Base-by-base conservation (phyloP, 805 yeast species). In the Cyberlindnera xishuangbannaensis region DNA sequence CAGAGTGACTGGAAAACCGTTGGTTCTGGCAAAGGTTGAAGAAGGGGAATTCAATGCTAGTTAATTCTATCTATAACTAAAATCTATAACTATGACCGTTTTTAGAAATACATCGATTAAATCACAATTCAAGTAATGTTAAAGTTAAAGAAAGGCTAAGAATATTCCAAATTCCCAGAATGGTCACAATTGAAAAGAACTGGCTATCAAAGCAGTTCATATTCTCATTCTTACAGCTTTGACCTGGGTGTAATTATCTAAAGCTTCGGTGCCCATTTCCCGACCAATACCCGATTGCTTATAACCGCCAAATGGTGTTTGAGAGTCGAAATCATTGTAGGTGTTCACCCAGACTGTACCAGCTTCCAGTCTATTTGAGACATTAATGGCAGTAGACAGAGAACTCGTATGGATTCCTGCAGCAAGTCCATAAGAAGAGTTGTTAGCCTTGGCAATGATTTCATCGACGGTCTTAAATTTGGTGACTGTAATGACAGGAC, bases 281-380 rank as follows among this genome's bases (percentile, higher is more conserved):
- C 94, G 74, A 53, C 96, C 96, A 39, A 80, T 64, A 59, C 97
- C 97, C 41, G 90, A 78, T 67, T 76, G 73, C 59, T 84, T 83
- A 67, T 67, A 83, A 31, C 97, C 97, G 48, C 96, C 95, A 56
- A 87, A 87, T 52, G 97, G 97, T 56, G 86, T 78, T 60, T 77
- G 72, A 47, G 70, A 77, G 60, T 86, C 88, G 69, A 85, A 80
- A 53, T 83, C 86, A 64, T 86, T 86, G 62, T 85, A 80, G 35
- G 86, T 77, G 70, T 83, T 83, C 48, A 82, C 71, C 85, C 90
- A 84, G 44, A 83, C 73, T 30, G 90, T 76, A 63, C 95, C 95
- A 38, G 88, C 80, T 53, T 75, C 76, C 40, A 83, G 53, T 58
- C 71, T 69, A 59, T 71, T 70, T 27, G 92, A 70, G 36, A 82